These are phyloP conservation scores for Marchantia polymorpha DNA, from an alignment of 225 moss, liverwort and hornwort species.

Conservation along the genomic window DNA sequence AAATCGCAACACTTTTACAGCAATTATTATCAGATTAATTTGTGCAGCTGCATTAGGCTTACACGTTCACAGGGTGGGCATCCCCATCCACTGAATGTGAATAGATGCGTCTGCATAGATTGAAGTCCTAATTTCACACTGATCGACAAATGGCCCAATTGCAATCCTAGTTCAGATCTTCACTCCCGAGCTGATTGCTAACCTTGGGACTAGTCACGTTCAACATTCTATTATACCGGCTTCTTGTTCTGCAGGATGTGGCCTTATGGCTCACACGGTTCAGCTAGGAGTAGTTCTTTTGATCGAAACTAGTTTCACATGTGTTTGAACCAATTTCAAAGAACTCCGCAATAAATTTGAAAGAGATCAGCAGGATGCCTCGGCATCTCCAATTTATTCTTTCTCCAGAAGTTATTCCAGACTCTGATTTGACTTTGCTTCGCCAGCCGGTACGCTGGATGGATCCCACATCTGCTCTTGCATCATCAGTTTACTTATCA, in stretches of 20 bases:
- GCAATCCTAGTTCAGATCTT: not conserved
- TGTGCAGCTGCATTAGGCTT: not conserved
- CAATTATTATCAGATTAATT: not conserved
- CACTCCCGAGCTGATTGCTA: not conserved
- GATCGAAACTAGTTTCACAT: conserved; percentile 3
- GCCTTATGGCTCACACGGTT: not conserved
- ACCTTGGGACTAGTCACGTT: not conserved
- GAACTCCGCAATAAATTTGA: too few species aligned
- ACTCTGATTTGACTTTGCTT: too few species aligned
- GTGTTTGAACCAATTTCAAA: not conserved
- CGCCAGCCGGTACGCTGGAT: too few species aligned
- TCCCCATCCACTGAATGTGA: too few species aligned
- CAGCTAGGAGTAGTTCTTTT: not conserved
- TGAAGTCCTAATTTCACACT: not conserved
- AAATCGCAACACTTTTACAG: not conserved
- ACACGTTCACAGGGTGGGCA: too few species aligned
- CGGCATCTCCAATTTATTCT: too few species aligned
- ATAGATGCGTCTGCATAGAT: not conserved
- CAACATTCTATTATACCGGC: too few species aligned
- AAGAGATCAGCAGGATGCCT: too few species aligned
- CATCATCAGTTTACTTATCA: too few species aligned
- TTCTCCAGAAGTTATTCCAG: too few species aligned
- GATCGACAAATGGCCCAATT: not conserved
- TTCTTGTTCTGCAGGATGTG: not conserved
- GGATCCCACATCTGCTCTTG: too few species aligned